Base-by-base conservation (phyloP, 805 yeast species). In the Brettanomyces naardenensis region DNA sequence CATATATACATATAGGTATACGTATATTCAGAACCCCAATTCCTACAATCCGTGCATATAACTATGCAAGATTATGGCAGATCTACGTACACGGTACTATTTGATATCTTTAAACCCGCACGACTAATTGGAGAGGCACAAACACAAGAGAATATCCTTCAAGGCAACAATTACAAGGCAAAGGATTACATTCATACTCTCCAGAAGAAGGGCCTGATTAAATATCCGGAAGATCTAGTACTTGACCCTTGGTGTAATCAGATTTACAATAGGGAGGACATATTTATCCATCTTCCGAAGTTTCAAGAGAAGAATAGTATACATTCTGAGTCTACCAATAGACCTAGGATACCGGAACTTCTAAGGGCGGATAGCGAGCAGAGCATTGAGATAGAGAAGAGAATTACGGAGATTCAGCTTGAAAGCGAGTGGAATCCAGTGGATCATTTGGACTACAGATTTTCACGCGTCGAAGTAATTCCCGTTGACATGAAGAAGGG, bases 391-490 rank as follows among this genome's bases (percentile, higher is more conserved):
- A 18, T 36, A n/a, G 36, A 38, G 33, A 33, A 31, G 37, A 17
- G 38, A 40, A 19, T 46, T 37, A 42, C 40, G 26, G 30, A 49
- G 34, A 13, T 40, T 14, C 21, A 36, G 6, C 19, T 41, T 37
- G 20, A 41, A 38, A 33, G 37, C 32, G 15, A 25, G 2, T 17
- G 31, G 6, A 19, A 17, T 11, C 47, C 6, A 30, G 13, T 21
- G 7, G 7, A 14, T 6, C 13, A 14, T 17, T 38, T 51, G n/a
- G 66, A 61, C 42, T 60, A 62, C 39, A 43, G 71, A 35, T 55
- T 55, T 32, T 54, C 71, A 0, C 41, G 52, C 20, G 48, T 66
- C 19, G 58, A 61, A 19, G 45, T 64, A 7, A 49, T 44, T 3
- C 47, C 60, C 5, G 42, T 58, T n/a, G 62, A 59, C 34, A 55